Evolutionary conservation across 495 filamentous ascomycete genomes (phyloP), one percentile per base, ranked within the genome.

Genomic region (Penicillium canescens): DNA sequence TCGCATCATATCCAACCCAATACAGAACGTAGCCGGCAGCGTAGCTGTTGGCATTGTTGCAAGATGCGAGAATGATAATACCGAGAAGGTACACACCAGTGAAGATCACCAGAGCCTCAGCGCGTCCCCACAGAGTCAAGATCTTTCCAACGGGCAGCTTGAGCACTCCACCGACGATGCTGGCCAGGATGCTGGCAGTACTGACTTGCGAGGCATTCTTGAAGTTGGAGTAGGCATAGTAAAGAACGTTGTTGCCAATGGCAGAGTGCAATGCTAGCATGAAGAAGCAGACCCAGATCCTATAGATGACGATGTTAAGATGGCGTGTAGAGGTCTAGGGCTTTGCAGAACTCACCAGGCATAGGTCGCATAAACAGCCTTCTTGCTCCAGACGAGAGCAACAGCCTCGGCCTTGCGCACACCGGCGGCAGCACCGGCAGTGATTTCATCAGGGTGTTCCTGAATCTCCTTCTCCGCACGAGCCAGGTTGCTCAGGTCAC

Each of bases 61-160:
- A 81, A 3, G 66, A 62, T 14, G 80, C 80, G 50, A 82, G 72
- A 48, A 81, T 67, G 50, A 82, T 72, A 41, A 81, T 57, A 1
- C 79, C 79, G 12, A 79, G 10, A 12, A 69, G 59, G 31, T 73
- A 71, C 33, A 77, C 55, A 3, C 42, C 50, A 12, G 78, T 51
- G 50, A 71, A 70, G 52, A 81, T 38, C 14, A 65, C 70, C 52
- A 86, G 82, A 34, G 72, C 77, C 51, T 81, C 69, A 57, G 80
- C 55, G 68, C 83, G 65, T 48, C 87, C 87, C 75, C 80, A 88
- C 46, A 87, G 65, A 59, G 88, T 86, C 47, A 89, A 74, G 33
- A 85, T 72, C 70, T 89, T 88, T 51, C 82, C 86, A 28, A 89
- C 73, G 6, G 86, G 78, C 36, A 89, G 67, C 57, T 87, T 87